Percentiles rank a stretch among this genome's conserved stretches.
phyloP scores from a whole-genome alignment of 331 rosid genomes.

The Saraca asoca region DNA sequence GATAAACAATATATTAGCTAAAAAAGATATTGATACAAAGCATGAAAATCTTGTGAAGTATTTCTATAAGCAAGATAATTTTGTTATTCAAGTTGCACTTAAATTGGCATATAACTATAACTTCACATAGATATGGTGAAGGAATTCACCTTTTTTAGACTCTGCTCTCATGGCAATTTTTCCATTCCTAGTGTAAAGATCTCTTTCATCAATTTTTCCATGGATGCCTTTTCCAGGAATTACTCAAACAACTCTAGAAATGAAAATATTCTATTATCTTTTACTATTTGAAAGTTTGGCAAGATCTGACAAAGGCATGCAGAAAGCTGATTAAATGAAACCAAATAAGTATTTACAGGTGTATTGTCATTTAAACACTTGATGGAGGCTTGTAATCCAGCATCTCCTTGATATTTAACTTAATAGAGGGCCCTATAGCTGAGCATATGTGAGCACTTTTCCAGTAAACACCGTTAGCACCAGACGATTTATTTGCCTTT shows the following conservation, averaged over 20 bases:
- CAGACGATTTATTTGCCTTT: slow-evolving; percentile 84
- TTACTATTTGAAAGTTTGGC: slow-evolving; percentile 19
- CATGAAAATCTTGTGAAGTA: too few species aligned
- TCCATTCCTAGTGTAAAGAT: slow-evolving; percentile 72
- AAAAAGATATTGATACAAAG: too few species aligned
- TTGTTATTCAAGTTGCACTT: too few species aligned
- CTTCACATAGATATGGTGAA: not conserved
- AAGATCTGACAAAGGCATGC: slow-evolving; percentile 34
- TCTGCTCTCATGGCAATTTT: slow-evolving; percentile 69
- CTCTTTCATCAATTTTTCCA: slow-evolving; percentile 67
- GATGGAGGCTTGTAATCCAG: slow-evolving; percentile 74
- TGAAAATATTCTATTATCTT: slow-evolving; percentile 47
- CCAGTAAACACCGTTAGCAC: slow-evolving; percentile 99
- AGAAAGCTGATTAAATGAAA: slow-evolving; percentile 28
- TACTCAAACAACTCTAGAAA: too few species aligned
- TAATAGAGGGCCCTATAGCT: slow-evolving; percentile 93
- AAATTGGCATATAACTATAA: too few species aligned
- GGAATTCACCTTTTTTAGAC: slow-evolving; percentile 57
- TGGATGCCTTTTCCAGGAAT: slow-evolving; percentile 88
- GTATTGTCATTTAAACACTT: slow-evolving; percentile 42
- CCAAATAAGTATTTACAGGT: slow-evolving; percentile 42
- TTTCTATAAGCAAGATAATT: too few species aligned
- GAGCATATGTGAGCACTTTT: slow-evolving; percentile 93
- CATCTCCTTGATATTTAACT: slow-evolving; percentile 80
- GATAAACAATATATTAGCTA: not conserved